Conservation (phyloP, 495 filamentous ascomycete genomes). For the Trichoderma erinaceum region DNA sequence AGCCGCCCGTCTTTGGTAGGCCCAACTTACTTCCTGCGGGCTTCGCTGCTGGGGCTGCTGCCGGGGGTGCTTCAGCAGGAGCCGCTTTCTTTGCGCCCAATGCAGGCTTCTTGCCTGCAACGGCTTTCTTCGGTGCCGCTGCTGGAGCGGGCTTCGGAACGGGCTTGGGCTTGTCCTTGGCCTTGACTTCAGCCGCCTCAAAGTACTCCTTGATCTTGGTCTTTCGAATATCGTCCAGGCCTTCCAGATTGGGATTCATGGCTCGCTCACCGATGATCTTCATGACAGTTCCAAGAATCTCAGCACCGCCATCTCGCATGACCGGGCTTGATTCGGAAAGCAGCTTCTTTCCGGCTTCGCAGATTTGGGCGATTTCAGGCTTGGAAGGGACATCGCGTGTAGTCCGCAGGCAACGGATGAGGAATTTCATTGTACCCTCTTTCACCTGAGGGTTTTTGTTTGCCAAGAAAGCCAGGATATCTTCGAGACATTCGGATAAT, state of each 20-base stretch:
- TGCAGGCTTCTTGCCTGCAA: slow-evolving; percentile 37
- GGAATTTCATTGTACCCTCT: slow-evolving; percentile 83
- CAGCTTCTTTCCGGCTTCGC: slow-evolving; percentile 80
- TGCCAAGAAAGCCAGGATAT: slow-evolving; percentile 74
- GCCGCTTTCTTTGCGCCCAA: slow-evolving; percentile 34
- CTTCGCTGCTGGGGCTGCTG: slow-evolving; percentile 49
- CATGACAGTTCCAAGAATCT: slow-evolving; percentile 91
- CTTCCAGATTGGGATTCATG: slow-evolving; percentile 95
- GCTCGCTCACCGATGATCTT: slow-evolving; percentile 95
- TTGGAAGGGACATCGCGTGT: slow-evolving; percentile 78
- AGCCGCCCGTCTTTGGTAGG: slow-evolving; percentile 63
- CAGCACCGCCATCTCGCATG: slow-evolving; percentile 79
- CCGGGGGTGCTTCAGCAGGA: slow-evolving; percentile 37
- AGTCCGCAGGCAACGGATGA: slow-evolving; percentile 78
- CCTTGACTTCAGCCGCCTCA: slow-evolving; percentile 88
- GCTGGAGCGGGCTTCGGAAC: slow-evolving; percentile 50
- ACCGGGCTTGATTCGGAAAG: slow-evolving; percentile 82
- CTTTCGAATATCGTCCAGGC: slow-evolving; percentile 91
- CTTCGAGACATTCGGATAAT: slow-evolving; percentile 79
- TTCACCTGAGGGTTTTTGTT: slow-evolving; percentile 98
- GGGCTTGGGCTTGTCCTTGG: slow-evolving; percentile 92
- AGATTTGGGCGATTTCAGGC: slow-evolving; percentile 75
- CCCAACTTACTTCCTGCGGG: slow-evolving; percentile 45
- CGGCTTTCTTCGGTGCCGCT: slow-evolving; percentile 45
- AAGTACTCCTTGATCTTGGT: slow-evolving; percentile 94